A percentile compares a stretch with the other conserved stretches of the same genome.
Evolutionary conservation across 306 rosid genomes (phyloP).

Genomic region (Citrullus amarus): DNA sequence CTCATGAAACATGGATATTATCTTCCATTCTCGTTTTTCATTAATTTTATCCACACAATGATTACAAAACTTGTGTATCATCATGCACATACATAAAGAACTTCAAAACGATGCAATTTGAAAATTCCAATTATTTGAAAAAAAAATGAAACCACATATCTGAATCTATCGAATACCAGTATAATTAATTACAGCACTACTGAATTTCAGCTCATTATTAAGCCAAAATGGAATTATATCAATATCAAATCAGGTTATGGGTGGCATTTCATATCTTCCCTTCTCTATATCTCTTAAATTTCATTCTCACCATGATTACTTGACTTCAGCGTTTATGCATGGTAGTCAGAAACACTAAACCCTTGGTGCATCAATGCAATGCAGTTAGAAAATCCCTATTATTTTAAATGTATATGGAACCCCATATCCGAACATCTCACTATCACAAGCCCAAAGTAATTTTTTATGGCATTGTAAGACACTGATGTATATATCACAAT

Average conservation of each 20-base stretch:
- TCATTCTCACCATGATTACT: not conserved
- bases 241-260: not conserved
- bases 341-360: not conserved
- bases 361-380: not conserved
- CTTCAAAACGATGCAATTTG: not conserved
- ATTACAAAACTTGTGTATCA: not conserved
- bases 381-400: not conserved
- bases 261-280: not conserved
- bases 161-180: not conserved
- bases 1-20: not conserved
- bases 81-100: not conserved
- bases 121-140: not conserved
- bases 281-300: not conserved
- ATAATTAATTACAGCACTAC: not conserved
- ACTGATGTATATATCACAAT: not conserved
- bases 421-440: not conserved
- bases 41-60: not conserved
- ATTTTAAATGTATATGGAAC: not conserved
- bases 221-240: not conserved
- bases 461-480: not conserved
- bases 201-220: not conserved
- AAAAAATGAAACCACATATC: not conserved
- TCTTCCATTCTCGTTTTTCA: not conserved
- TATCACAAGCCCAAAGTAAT: not conserved
- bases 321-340: not conserved